A percentile compares a stretch with the other conserved stretches of the same genome.
Conservation (phyloP, 2,329 filamentous ascomycete species). For the Verticillium nubilum region DNA sequence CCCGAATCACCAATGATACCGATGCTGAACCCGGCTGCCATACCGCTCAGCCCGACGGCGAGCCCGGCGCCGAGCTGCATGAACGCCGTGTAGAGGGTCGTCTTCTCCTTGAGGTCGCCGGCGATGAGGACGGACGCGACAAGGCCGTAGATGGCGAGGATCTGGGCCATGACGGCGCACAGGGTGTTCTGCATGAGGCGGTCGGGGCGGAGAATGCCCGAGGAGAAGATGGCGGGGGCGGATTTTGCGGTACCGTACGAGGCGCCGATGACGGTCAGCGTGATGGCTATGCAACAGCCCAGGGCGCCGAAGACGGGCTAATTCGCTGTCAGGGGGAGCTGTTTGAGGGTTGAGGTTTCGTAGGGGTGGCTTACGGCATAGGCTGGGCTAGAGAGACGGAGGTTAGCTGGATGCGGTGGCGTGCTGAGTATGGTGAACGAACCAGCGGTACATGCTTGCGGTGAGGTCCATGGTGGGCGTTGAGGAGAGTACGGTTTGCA, state of each 20-base stretch:
- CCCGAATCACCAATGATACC: conserved; percentile 41
- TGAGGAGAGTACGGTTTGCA: background rate
- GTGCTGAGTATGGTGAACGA: conserved; percentile 4
- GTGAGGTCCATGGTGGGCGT: conserved; percentile 21
- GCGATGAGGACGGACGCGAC: conserved; percentile 39
- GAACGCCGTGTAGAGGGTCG: conserved; percentile 36
- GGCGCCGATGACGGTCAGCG: conserved; percentile 46
- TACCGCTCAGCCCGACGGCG: conserved; percentile 36
- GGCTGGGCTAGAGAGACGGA: conserved; percentile 25
- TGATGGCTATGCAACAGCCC: conserved; percentile 37
- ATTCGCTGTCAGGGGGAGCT: background rate
- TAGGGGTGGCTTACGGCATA: conserved; percentile 32
- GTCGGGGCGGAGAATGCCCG: conserved; percentile 37
- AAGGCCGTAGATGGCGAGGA: conserved; percentile 41
- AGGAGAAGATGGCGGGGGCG: conserved; percentile 35
- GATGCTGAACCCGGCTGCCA: conserved; percentile 40
- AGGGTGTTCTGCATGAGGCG: conserved; percentile 39
- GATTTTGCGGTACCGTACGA: conserved; percentile 39
- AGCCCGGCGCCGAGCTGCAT: conserved; percentile 38
- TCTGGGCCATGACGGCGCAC: conserved; percentile 41
- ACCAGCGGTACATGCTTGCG: conserved; percentile 31
- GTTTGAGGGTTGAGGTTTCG: background rate
- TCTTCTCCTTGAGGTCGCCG: conserved; percentile 30
- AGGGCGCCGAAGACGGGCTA: conserved; percentile 37
- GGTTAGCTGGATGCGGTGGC: background rate